Evolutionary conservation across 345 rosid genomes (phyloP), one percentile per base, ranked within the genome.

Genomic region (Cardamine occulta): DNA sequence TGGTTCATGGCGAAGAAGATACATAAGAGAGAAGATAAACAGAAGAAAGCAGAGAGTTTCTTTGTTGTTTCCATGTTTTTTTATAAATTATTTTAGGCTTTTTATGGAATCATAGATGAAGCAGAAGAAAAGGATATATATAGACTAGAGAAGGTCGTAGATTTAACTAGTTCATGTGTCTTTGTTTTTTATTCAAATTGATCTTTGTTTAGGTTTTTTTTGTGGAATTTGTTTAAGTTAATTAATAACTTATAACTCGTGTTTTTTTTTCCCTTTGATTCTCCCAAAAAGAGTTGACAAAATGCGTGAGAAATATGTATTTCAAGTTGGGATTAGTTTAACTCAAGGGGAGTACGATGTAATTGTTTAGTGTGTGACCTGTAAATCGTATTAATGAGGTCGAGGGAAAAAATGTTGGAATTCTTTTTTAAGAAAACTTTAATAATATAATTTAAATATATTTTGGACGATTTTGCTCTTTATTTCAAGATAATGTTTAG

Each of bases 221-320:
- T 10, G 31, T 45, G 8, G 58, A 32, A 24, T 70, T 70, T 32
- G 47, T 47, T 45, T 15, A 52, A 49, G 42, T 31, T 58, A 29
- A 29, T 31, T 4, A 5, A 4, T 31, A 2, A 0, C 7, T 31
- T 31, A 31, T 0, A 55, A 6, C 19, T 19, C 21, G 6, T 32
- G 21, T 2, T 10, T 24, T 64, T 37, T 24, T 5, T 21, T 21
- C 32, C 7, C 18, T 24, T 68, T 17, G 53, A 28, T 69, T 55
- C 63, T 68, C 40, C 72, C 55, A n/a, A 69, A 26, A 55, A 69
- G 44, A 69, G 31, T 29, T 42, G 74, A 69, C 42, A 10, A 40
- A 40, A 26, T 7, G 31, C 7, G 42, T 40, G 19, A 26, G 4
- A 32, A 51, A 51, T 51, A 66, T 23, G 6, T 19, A 62, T 4